Evolutionary conservation across 768 basidiomycete genomes (phyloP).

Genomic region (Kwoniella sp.): DNA sequence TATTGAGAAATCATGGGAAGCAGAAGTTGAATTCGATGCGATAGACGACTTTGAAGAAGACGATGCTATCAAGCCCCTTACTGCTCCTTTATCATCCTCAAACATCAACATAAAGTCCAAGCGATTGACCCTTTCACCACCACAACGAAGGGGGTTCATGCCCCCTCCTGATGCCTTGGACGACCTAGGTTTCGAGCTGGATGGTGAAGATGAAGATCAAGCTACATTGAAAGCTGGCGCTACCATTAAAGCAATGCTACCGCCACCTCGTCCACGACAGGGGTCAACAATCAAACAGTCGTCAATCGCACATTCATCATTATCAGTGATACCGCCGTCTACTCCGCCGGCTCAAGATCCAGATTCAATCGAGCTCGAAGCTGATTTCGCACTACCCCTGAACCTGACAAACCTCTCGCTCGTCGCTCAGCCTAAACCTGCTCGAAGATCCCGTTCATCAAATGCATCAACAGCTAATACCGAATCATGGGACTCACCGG

Average conservation of each 20-base stretch:
- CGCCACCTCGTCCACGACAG: conserved; percentile 25
- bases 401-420: conserved; percentile 49
- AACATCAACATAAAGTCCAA: not conserved
- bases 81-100: not conserved
- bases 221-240: conserved; percentile 53
- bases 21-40: conserved; percentile 39
- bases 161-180: conserved; percentile 38
- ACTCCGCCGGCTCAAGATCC: conserved; percentile 20
- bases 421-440: conserved; percentile 24
- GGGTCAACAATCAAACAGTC: not conserved
- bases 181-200: conserved; percentile 30
- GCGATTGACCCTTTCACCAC: conserved; percentile 27
- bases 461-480: conserved; percentile 26
- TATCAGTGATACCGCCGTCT: not conserved
- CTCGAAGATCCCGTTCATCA: conserved; percentile 21
- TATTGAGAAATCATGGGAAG: conserved; percentile 34
- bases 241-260: conserved; percentile 49
- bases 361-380: conserved; percentile 32
- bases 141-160: conserved; percentile 12
- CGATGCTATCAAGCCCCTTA: not conserved
- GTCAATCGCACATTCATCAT: not conserved
- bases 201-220: conserved; percentile 28
- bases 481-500: conserved; percentile 39
- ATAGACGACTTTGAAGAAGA: not conserved
- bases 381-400: conserved; percentile 48